Conservation (phyloP, 2,329 filamentous ascomycete genomes). For the Bimuria novae-zelandiae region DNA sequence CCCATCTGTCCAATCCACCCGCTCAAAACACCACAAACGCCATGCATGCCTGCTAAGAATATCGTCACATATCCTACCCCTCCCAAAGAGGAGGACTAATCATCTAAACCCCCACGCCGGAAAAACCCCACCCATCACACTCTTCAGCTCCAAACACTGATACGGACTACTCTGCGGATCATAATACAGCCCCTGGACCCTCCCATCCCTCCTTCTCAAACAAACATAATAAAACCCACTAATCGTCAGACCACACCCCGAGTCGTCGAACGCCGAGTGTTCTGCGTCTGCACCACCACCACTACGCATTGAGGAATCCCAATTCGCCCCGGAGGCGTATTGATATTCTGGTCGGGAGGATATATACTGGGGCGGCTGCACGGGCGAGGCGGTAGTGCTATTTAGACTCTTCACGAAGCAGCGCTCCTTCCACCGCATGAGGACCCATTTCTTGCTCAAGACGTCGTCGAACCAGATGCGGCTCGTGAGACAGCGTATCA, state of each 20-base stretch:
- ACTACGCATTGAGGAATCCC: too few species aligned
- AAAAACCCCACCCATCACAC: conserved; percentile 40
- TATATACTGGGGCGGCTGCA: conserved; percentile 19
- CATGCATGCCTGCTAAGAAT: too few species aligned
- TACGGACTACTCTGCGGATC: conserved; percentile 60
- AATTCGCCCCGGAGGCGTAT: too few species aligned
- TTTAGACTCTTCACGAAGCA: conserved; percentile 51
- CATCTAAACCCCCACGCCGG: conserved; percentile 48
- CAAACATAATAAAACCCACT: conserved; percentile 60
- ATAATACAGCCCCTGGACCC: conserved; percentile 58
- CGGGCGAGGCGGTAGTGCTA: conserved; percentile 19
- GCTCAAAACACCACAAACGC: too few species aligned
- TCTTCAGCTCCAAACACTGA: conserved; percentile 55
- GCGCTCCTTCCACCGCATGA: conserved; percentile 62
- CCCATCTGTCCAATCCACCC: too few species aligned
- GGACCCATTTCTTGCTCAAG: conserved; percentile 55
- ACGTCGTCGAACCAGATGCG: conserved; percentile 38
- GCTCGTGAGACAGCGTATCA: conserved; percentile 52
- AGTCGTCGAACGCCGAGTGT: conserved; percentile 36
- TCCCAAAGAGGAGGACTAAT: too few species aligned
- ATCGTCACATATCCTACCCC: too few species aligned
- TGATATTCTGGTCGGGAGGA: too few species aligned
- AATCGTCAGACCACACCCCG: conserved; percentile 55
- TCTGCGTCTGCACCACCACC: conserved; percentile 19
- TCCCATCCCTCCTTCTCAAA: conserved; percentile 52